Conservation (phyloP, 1,284 basidiomycete genomes). For the Lentinus polychrous region DNA sequence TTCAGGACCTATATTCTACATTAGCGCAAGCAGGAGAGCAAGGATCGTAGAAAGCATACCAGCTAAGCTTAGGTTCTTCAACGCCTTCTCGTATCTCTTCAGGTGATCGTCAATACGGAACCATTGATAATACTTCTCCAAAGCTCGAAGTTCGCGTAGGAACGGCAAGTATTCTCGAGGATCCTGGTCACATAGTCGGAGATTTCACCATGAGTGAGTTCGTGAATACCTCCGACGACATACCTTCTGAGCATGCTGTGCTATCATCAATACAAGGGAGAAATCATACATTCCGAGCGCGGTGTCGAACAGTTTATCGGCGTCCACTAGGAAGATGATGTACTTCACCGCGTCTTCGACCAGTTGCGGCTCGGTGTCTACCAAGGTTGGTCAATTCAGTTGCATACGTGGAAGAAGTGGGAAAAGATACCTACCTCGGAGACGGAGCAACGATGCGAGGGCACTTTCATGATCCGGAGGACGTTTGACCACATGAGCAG, state of each 20-base stretch:
- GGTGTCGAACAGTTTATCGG: conserved; percentile 86
- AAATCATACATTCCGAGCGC: conserved; percentile 99
- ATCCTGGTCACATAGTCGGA: conserved; percentile 71
- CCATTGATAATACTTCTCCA: conserved; percentile 79
- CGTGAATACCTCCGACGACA: conserved; percentile 9
- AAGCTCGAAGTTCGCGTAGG: conserved; percentile 79
- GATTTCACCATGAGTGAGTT: background rate
- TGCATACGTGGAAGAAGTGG: background rate
- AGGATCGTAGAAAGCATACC: conserved; percentile 37
- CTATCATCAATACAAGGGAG: conserved; percentile 89
- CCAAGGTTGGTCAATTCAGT: background rate
- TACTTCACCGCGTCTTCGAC: conserved; percentile 98
- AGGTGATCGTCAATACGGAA: conserved; percentile 95
- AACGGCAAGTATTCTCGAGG: conserved; percentile 98
- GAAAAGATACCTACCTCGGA: conserved; percentile 53
- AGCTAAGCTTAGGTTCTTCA: conserved; percentile 69
- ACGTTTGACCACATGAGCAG: conserved; percentile 87
- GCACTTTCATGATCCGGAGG: conserved; percentile 91
- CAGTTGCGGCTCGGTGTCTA: conserved; percentile 66
- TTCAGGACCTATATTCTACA: conserved; percentile 39
- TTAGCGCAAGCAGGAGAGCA: conserved; percentile 3
- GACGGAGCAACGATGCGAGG: conserved; percentile 67
- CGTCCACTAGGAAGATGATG: conserved; percentile 96
- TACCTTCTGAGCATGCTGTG: conserved; percentile 95
- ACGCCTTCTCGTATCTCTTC: conserved; percentile 68